These are phyloP conservation scores for Rhodotorula sp. DNA, from an alignment of 1,284 basidiomycete genomes.

Conservation along the genomic window DNA sequence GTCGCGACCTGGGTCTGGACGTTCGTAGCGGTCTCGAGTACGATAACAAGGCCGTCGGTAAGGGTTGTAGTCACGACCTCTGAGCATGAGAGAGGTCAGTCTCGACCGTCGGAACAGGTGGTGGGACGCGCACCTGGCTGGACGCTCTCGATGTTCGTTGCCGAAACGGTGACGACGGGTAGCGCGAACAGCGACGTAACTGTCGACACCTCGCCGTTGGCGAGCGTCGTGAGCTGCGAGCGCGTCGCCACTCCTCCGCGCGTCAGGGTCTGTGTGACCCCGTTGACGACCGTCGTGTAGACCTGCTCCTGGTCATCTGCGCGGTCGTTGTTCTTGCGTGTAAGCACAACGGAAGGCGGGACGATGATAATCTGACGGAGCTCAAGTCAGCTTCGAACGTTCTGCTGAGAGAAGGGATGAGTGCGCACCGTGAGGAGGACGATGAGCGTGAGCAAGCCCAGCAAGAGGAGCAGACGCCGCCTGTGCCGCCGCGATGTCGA, in stretches of 20 bases:
- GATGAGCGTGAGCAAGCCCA: not conserved
- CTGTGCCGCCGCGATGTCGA: not conserved
- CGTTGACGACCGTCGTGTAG: conserved; percentile 6
- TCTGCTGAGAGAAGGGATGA: too few species aligned
- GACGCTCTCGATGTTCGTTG: not conserved
- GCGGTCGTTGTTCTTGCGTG: not conserved
- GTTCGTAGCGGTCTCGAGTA: conserved; percentile 4
- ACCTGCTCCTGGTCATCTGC: not conserved
- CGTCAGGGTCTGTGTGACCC: not conserved
- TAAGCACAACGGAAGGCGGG: conserved; percentile 7
- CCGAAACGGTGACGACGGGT: conserved; percentile 17
- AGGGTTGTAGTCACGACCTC: conserved; percentile 21
- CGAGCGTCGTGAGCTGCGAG: conserved; percentile 7
- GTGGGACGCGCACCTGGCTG: conserved; percentile 8
- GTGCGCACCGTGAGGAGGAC: not conserved
- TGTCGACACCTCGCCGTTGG: conserved; percentile 6
- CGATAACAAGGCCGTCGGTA: conserved; percentile 6
- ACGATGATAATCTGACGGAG: not conserved
- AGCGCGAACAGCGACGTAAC: conserved; percentile 9
- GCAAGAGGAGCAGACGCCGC: not conserved
- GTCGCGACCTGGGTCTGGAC: conserved; percentile 14
- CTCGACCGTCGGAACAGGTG: not conserved
- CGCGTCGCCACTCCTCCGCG: not conserved
- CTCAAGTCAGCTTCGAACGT: not conserved
- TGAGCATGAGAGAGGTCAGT: not conserved